Percentiles rank a stretch among this genome's conserved stretches.
Conservation (phyloP, 495 filamentous ascomycete genomes). For the Lasiosphaeris hirsuta region DNA sequence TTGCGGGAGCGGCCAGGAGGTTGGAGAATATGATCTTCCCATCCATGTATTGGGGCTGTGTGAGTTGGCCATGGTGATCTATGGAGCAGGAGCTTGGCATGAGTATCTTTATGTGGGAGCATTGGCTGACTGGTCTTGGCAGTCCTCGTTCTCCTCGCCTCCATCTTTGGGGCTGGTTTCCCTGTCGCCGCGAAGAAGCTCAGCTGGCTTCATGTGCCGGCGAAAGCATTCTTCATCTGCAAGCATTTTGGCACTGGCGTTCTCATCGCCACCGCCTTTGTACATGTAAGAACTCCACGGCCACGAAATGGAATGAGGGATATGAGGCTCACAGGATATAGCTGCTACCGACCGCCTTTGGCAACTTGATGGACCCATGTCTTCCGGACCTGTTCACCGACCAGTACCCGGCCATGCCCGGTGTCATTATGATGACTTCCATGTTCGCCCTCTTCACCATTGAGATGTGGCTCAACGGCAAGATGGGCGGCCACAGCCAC, state of each 20-base stretch:
- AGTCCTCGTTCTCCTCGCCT: constrained; percentile 41
- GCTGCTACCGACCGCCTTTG: constrained; percentile 56
- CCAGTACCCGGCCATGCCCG: constrained; percentile 56
- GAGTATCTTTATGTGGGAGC: background rate
- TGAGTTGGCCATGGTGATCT: constrained; percentile 31
- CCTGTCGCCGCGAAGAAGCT: constrained; percentile 54
- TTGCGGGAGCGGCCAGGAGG: constrained; percentile 41
- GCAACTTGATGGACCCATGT: constrained; percentile 54
- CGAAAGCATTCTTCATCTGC: constrained; percentile 51
- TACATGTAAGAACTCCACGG: constrained; percentile 53
- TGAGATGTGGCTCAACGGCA: constrained; percentile 53
- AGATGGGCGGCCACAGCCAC: constrained; percentile 41
- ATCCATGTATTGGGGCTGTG: constrained; percentile 48
- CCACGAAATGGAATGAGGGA: background rate
- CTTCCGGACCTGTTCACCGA: constrained; percentile 54
- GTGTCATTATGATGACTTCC: constrained; percentile 57
- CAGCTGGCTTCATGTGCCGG: constrained; percentile 51
- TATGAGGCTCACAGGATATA: constrained; percentile 15
- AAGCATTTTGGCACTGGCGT: constrained; percentile 70
- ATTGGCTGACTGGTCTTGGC: constrained; percentile 9
- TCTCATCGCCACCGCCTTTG: constrained; percentile 65
- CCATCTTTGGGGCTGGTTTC: constrained; percentile 48
- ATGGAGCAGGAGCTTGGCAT: background rate
- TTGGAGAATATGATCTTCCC: constrained; percentile 47
- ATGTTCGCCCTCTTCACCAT: constrained; percentile 55